Evolutionary conservation across 2,329 filamentous ascomycete genomes (phyloP), one percentile per base, ranked within the genome.

Genomic region (Cladophialophora psammophila): DNA sequence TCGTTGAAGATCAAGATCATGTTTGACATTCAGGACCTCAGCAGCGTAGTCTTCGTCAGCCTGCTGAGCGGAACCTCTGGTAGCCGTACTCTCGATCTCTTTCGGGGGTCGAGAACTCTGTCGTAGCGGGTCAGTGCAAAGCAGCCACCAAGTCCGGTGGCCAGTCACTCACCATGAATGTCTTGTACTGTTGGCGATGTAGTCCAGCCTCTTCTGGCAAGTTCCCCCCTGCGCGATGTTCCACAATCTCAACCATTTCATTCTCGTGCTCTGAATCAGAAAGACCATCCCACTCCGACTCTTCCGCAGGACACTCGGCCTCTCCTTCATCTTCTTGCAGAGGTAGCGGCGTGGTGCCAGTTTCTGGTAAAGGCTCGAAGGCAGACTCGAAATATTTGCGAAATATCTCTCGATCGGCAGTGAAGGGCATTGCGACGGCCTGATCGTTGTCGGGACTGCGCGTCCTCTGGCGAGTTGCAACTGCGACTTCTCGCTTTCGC

Each of bases 1-100:
- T 55, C 93, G 90, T 78, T 97, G 94, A 13, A 99, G 88, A 45
- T 92, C 94, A 62, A 97, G 88, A 78, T 98, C 95, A 78, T 97
- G 94, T 77, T 94, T 93, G 18, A 98, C 85, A 69, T 96, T 91
- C 10, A 82, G 78, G 31, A 83, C 78, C 76, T 90, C 88, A 18
- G 84, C 84, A 66, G 84, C 79, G 35, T 83, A 76, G 70, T 77
- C 79, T 18, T 75, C 71, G 40, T 77, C 74, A 31, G 68, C 62
- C 60, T 76, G 66, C 18, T 62, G 54, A 36, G 35, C 52, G 2
- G 58, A 10, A 42, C 60, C 64, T 58, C 53, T 60, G 32, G 13
- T 61, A 36, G 60, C 50, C 40, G 32, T 36, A 50, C 18, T 36
- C 20, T 66, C 53, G 10, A 60, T 48, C 53, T 67, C 68, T 53